Percentiles rank a stretch among this genome's conserved stretches.
These are phyloP conservation scores for Erodium trifolium DNA, from an alignment of 441 rosid species.

Conservation along the genomic window DNA sequence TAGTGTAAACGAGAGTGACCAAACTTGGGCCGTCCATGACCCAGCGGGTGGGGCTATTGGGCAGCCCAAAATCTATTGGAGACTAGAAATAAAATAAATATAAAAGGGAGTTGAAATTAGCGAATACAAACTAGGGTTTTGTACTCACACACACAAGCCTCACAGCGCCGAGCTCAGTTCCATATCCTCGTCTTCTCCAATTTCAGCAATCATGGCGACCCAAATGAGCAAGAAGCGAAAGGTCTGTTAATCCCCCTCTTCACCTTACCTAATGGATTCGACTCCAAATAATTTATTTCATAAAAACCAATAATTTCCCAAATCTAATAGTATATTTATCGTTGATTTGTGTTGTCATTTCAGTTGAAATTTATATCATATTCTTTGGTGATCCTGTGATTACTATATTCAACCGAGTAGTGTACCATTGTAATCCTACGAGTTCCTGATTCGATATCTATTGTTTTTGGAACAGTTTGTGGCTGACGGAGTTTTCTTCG, in stretches of 20 bases:
- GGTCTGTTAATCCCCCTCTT: constrained; percentile 18
- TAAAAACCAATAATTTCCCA: not conserved
- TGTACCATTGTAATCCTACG: no score
- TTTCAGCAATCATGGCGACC: constrained; percentile 36
- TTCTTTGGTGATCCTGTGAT: not conserved
- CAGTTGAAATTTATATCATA: not conserved
- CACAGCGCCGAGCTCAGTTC: not conserved
- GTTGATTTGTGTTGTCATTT: not conserved
- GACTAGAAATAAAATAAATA: no score
- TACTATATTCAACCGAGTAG: no score
- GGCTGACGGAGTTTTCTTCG: constrained; percentile 24
- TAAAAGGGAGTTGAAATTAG: no score
- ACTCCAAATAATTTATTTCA: not conserved
- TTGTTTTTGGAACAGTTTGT: constrained; percentile 16
- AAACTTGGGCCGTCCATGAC: no score
- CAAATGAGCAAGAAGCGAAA: constrained; percentile 75
- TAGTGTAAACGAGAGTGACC: no score
- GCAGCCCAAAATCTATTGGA: no score
- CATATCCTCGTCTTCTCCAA: not conserved
- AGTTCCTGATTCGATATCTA: not conserved
- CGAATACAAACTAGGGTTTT: not conserved
- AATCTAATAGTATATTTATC: not conserved
- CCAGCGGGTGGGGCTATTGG: no score
- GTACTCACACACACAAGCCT: not conserved
- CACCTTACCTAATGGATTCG: not conserved